Base-by-base conservation (phyloP, 164 flowering plant species). In the Piper longum region DNA sequence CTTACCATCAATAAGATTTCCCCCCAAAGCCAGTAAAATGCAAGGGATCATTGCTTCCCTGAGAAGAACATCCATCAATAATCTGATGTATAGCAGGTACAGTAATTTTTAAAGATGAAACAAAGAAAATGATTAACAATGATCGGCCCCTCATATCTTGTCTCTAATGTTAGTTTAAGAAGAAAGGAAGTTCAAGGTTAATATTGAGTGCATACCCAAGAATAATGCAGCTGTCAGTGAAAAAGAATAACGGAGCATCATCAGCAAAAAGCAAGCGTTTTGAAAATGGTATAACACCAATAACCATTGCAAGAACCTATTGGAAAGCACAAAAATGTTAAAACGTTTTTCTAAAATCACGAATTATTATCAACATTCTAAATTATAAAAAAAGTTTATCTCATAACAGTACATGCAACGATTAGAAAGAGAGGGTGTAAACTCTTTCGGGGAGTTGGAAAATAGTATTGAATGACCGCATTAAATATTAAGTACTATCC, bases 21-120 rank as follows among this genome's bases (percentile, higher is more conserved):
- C 98, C 61, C 98, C 98, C 66, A 92, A 67, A 56, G 98, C 98
- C 82, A 92, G 72, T 74, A 89, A 74, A 71, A 87, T 92, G 80
- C 96, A 92, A 14, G 98, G 98, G 69, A 92, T 87, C 98, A 89
- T 92, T 18, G 96, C 98, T 62, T 87, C 98, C 79, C 98, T 92
- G 84, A 58, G 48, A 60, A 11, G 44, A 13, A 60, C 48, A 60
- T 42, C 17, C 41, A 57, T 7, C 11, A 41, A 19, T 3, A 57
- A 41, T 57, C 59, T 17, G 26, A 7, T n/a, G n/a, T 3, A 3
- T 54, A 13, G 3, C 4, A 57, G 14, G 9, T 9, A 5, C 7
- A 48, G 12, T 9, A 14, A 48, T 2, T 3, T 9, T 9, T 48
- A 8, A 9, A 5, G 3, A 48, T 48, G 14, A 12, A 48, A 5